Conservation (phyloP, 1,139 yeast genomes). For the Candida sp. region DNA sequence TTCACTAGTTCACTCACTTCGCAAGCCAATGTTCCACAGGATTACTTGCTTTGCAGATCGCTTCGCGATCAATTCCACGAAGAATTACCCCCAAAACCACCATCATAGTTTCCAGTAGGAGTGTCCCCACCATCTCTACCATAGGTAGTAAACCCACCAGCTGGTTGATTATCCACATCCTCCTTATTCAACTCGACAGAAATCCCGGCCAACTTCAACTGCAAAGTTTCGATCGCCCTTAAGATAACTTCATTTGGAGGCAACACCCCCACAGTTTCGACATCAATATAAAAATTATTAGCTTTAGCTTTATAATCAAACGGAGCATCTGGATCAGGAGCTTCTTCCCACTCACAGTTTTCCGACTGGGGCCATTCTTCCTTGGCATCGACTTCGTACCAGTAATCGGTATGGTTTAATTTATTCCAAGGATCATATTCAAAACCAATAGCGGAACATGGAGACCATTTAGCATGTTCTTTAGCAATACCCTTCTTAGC, state of each 20-base stretch:
- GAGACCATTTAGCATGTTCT: conserved; percentile 99
- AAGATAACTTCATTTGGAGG: conserved; percentile 87
- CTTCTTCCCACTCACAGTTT: conserved; percentile 95
- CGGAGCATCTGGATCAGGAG: conserved; percentile 82
- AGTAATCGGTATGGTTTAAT: conserved; percentile 88
- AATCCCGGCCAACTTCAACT: conserved; percentile 87
- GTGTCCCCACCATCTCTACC: conserved; percentile 43
- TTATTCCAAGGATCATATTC: conserved; percentile 99
- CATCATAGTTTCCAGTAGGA: conserved; percentile 43
- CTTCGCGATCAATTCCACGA: no score
- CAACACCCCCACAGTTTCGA: conserved; percentile 89
- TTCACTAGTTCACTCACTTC: no score
- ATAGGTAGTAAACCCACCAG: conserved; percentile 49
- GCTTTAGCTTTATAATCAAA: conserved; percentile 89
- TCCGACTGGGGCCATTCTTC: conserved; percentile 91
- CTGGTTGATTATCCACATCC: conserved; percentile 43
- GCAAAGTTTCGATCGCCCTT: conserved; percentile 80
- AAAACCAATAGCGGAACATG: conserved; percentile 95
- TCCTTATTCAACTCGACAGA: conserved; percentile 75
- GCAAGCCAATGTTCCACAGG: no score
- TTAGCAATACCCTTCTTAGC: conserved; percentile 98
- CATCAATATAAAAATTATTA: conserved; percentile 74
- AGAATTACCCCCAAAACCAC: conserved; percentile 29
- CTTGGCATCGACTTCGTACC: conserved; percentile 91
- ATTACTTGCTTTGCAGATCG: no score